A percentile compares a stretch with the other conserved stretches of the same genome.
Evolutionary conservation across 441 rosid species (phyloP).

Genomic region (Hura crepitans): DNA sequence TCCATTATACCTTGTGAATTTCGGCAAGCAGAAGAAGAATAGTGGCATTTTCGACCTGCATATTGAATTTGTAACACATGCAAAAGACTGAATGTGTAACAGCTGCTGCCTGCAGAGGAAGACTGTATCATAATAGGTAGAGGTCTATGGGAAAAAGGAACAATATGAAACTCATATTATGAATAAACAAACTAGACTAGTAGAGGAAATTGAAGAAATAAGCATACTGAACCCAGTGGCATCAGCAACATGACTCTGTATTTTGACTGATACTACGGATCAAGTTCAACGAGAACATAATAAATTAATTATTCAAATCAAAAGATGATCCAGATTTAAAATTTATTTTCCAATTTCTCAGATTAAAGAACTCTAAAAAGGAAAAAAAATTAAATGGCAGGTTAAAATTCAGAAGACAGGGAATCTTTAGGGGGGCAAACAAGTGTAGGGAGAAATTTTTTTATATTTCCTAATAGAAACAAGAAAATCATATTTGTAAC

Average conservation of each 20-base stretch:
- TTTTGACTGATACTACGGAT: neutral
- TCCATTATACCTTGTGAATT: constrained; percentile 78
- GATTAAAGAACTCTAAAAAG: neutral
- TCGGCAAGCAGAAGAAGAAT: constrained; percentile 92
- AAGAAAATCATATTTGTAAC: too few relatives aligned
- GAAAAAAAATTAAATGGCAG: too few relatives aligned
- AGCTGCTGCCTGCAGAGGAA: constrained; percentile 67
- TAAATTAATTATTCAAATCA: neutral
- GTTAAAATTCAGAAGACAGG: neutral
- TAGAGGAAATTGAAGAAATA: neutral
- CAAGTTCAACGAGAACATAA: neutral
- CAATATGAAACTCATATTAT: neutral
- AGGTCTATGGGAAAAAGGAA: constrained; percentile 17
- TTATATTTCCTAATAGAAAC: too few relatives aligned
- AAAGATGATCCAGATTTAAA: neutral
- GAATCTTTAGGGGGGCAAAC: too few relatives aligned
- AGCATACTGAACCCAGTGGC: neutral
- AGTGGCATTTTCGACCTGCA: constrained; percentile 84
- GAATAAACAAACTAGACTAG: constrained; percentile 2
- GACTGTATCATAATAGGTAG: constrained; percentile 25
- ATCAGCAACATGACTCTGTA: neutral
- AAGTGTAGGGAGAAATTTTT: too few relatives aligned
- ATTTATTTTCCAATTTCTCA: neutral
- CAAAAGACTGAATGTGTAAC: constrained; percentile 86
- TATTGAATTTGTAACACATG: constrained; percentile 86